Evolutionary conservation across 805 yeast species (phyloP), one percentile per base, ranked within the genome.

Genomic region (Saturnispora kantuleensis): DNA sequence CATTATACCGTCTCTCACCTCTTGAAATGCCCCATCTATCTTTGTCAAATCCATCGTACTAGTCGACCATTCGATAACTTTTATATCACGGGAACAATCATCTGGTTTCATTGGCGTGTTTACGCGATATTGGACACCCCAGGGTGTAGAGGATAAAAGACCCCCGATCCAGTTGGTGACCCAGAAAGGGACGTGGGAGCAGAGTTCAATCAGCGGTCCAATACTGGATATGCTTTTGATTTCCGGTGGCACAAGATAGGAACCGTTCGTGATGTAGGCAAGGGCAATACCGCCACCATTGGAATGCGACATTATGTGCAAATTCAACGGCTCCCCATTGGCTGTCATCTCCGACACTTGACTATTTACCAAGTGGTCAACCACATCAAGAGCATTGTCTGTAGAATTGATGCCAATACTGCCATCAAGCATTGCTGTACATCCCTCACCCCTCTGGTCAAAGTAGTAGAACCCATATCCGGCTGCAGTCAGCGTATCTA

Each of bases 211-310:
- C 49, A 79, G 68, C 1, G 95, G 94, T 1, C 79, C 87, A 28
- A 73, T 64, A 0, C 67, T 71, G 34, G 72, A 61, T 38, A 74
- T 68, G 0, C 75, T 76, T 31, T 65, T 62, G 16, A 84, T 47
- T 17, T 67, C 53, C 29, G 70, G 68, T 10, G 18, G 36, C 8
- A 18, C 4, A 11, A 15, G 16, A 54, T 69, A 63, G 46, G 65
- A 70, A 3, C 88, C 88, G 30, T 57, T 55, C 30, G 75, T 67
- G 3, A 74, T 77, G 57, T 84, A 83, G 58, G 78, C 80, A 46
- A 84, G 63, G 0, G 65, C 65, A 39, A 84, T 76, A 0, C 82
- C 89, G n/a, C 90, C 90, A 40, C 95, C 95, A 88, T 84, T 81
- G 9, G 88, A 82, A 51, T 79, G 86, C 1, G 89, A 87, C 54